Evolutionary conservation across 495 filamentous ascomycete genomes (phyloP), one percentile per base, ranked within the genome.

Genomic region (Tuber indicum): DNA sequence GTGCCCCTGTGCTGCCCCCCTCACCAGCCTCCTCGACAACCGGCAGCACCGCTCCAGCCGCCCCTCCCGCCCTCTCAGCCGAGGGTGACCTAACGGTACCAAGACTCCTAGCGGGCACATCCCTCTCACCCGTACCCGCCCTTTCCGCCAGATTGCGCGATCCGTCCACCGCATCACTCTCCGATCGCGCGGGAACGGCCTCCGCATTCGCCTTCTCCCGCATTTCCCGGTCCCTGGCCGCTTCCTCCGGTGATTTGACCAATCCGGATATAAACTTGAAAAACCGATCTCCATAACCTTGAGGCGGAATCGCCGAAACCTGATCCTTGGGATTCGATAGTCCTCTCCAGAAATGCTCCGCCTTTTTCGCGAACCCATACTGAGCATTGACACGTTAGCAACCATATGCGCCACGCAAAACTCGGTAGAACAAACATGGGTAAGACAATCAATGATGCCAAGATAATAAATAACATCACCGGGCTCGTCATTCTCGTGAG

Each of bases 391-490:
- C 69, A 73, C n/a, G 79, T 88, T 84, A 88, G 85, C 72, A 75
- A 71, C 66, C 26, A 36, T 39, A 46, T 10, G n/a, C 26, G 26
- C 62, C 26, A 39, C 10, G 46, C 42, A 32, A n/a, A 43, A 6
- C 8, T 45, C 36, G 32, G 26, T 70, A 69, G 72, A 72, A 88
- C 92, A 88, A 87, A 96, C 93, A 85, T 97, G 93, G 58, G 96
- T 99, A 82, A 99, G 85, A 84, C 95, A 98, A 84, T 98, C 96
- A 83, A 98, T 98, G 78, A 99, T 96, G 17, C 96, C 96, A 10
- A 99, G 88, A 83, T 98, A 99, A 82, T 98, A 99, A 46, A 99
- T 94, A 85, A 97, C 93, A 75, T 97, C 94, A 1, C 91, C 94
- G 12, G 92, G 89, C 42, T 87, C 85, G 77, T 96, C 91, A 85